phyloP scores from a whole-genome alignment of 768 basidiomycete species.

The Phylloporus sp. region DNA sequence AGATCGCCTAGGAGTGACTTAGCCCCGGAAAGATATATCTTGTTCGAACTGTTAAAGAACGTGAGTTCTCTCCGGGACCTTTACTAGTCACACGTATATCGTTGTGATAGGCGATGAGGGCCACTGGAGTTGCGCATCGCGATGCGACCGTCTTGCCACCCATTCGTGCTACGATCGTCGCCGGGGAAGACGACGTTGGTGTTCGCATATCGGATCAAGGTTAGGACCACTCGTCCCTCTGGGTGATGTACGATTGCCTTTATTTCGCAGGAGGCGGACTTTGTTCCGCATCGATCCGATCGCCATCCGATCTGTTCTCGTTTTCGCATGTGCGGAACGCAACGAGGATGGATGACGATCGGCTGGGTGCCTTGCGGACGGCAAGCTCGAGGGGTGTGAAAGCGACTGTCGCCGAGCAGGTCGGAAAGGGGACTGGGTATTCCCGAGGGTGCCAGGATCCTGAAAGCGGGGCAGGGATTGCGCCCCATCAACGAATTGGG shows the following conservation, averaged over 20 bases:
- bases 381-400: slow-evolving; percentile 60
- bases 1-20: background rate
- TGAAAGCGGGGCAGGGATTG: slow-evolving; percentile 42
- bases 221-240: slow-evolving; percentile 20
- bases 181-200: slow-evolving; percentile 65
- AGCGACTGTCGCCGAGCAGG: slow-evolving; percentile 79
- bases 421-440: slow-evolving; percentile 33
- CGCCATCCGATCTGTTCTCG: slow-evolving; percentile 78
- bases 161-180: slow-evolving; percentile 70
- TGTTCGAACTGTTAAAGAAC: slow-evolving; percentile 89
- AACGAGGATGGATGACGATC: slow-evolving; percentile 57
- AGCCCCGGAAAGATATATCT: slow-evolving; percentile 55
- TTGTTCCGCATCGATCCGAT: slow-evolving; percentile 44
- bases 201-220: slow-evolving; percentile 93
- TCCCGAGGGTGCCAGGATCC: slow-evolving; percentile 30
- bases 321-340: slow-evolving; percentile 84
- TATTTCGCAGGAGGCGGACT: slow-evolving; percentile 64
- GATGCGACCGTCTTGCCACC: slow-evolving; percentile 45
- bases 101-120: slow-evolving; percentile 58
- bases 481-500: slow-evolving; percentile 62
- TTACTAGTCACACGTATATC: background rate
- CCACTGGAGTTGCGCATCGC: slow-evolving; percentile 52
- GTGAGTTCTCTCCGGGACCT: slow-evolving; percentile 37
- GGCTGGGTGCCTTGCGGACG: slow-evolving; percentile 62
- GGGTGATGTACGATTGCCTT: slow-evolving; percentile 1